Conservation (phyloP, 2,329 filamentous ascomycete genomes). For the Scedosporium apiospermum region DNA sequence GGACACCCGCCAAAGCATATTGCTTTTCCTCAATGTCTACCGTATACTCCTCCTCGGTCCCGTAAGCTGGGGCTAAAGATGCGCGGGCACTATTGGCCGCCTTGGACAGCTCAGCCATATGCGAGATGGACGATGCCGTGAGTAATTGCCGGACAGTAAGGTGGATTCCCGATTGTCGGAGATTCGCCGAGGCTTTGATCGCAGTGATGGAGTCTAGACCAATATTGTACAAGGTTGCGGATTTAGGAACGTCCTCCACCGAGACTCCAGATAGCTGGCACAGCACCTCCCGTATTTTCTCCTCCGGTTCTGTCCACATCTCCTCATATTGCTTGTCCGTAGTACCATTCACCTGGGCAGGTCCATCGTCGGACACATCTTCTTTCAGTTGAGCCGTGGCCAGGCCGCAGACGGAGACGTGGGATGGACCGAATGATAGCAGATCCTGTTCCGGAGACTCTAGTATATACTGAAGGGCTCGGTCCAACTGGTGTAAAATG, state of each 20-base stretch:
- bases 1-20: background rate
- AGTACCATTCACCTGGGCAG: background rate
- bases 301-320: conserved; percentile 25
- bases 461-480: conserved; percentile 48
- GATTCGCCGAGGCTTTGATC: conserved; percentile 67
- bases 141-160: conserved; percentile 65
- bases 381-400: conserved; percentile 14
- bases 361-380: background rate
- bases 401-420: conserved; percentile 59
- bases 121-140: conserved; percentile 50
- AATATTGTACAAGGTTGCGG: conserved; percentile 67
- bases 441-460: conserved; percentile 35
- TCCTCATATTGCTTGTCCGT: background rate
- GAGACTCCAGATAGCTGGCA: conserved; percentile 52
- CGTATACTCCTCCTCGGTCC: background rate
- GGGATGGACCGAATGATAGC: conserved; percentile 40
- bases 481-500: conserved; percentile 52
- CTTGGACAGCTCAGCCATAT: conserved; percentile 42
- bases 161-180: conserved; percentile 53
- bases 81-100: background rate
- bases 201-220: conserved; percentile 88
- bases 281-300: conserved; percentile 36
- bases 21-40: background rate
- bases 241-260: conserved; percentile 44
- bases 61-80: background rate